Conservation (phyloP, 108 stramenopile species). For the Pseudonitzschia pungens region DNA sequence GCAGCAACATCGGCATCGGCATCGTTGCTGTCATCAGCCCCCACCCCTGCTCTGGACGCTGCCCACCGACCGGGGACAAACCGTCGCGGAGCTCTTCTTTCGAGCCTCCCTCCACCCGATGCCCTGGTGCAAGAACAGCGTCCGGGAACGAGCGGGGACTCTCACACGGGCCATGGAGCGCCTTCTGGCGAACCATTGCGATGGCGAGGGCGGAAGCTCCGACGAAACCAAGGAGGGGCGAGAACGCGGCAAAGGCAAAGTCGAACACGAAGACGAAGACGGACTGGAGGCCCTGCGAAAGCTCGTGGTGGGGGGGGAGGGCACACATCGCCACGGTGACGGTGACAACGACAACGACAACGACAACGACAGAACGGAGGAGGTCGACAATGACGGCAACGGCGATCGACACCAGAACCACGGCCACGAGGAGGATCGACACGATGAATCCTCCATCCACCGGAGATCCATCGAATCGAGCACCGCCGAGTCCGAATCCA, state of each 20-base stretch:
- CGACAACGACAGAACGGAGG: too few relatives aligned
- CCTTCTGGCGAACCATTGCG: neutral
- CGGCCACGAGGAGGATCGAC: too few relatives aligned
- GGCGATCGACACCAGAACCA: too few relatives aligned
- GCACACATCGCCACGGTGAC: too few relatives aligned
- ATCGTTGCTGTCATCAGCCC: neutral
- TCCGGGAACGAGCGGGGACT: constrained; percentile 2
- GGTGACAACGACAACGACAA: too few relatives aligned
- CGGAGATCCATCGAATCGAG: too few relatives aligned
- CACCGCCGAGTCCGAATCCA: too few relatives aligned
- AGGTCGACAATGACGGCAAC: too few relatives aligned
- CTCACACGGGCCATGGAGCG: neutral
- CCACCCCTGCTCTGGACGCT: neutral
- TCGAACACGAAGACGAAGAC: neutral
- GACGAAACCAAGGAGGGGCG: too few relatives aligned
- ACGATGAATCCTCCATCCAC: too few relatives aligned
- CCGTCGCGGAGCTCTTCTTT: constrained; percentile 28
- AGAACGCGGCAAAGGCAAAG: neutral
- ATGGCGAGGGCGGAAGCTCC: too few relatives aligned
- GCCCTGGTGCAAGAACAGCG: constrained; percentile 21
- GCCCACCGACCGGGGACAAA: constrained; percentile 22
- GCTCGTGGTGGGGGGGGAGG: neutral
- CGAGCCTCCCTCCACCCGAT: constrained; percentile 14
- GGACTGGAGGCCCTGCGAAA: neutral
- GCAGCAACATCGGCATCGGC: neutral